A percentile compares a stretch with the other conserved stretches of the same genome.
phyloP scores from a whole-genome alignment of 2,329 filamentous ascomycete genomes.

The Colletotrichum spaethianum region DNA sequence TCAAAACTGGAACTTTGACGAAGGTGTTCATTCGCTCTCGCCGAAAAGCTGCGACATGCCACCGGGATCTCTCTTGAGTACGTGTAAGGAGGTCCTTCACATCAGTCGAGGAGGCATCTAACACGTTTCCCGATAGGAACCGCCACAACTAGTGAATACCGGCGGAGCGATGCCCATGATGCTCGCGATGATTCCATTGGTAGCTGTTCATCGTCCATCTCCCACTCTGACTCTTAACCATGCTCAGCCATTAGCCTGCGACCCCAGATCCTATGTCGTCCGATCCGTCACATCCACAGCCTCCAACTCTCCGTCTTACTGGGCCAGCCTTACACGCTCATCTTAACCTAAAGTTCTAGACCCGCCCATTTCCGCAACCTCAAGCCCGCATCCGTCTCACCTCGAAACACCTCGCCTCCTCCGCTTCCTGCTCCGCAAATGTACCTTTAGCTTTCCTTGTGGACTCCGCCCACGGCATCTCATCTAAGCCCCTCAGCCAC shows the following conservation, averaged over 20 bases:
- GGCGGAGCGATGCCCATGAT: neutral
- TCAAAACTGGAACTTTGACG: neutral
- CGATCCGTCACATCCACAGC: neutral
- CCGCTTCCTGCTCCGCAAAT: neutral
- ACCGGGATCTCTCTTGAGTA: neutral
- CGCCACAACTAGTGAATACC: neutral
- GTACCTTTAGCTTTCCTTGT: neutral
- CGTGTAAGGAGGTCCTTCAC: neutral
- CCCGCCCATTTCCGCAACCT: neutral
- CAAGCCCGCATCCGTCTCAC: conserved; percentile 23
- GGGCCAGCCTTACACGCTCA: conserved; percentile 19
- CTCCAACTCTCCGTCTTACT: conserved; percentile 5
- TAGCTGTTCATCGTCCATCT: neutral
- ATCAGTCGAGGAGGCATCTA: neutral
- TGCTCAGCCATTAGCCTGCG: neutral
- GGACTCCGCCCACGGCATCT: neutral
- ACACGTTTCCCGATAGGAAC: neutral
- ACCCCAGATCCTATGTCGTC: conserved; percentile 11
- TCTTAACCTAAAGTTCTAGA: conserved; percentile 8
- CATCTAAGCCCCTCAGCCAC: conserved; percentile 14
- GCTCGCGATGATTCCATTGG: conserved; percentile 8
- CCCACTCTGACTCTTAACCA: neutral
- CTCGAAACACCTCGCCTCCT: conserved; percentile 15
- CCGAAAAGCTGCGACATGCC: neutral
- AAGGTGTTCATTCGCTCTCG: neutral